Evolutionary conservation across 2,329 filamentous ascomycete genomes (phyloP).

Genomic region (Aspergillus novofumigatus): DNA sequence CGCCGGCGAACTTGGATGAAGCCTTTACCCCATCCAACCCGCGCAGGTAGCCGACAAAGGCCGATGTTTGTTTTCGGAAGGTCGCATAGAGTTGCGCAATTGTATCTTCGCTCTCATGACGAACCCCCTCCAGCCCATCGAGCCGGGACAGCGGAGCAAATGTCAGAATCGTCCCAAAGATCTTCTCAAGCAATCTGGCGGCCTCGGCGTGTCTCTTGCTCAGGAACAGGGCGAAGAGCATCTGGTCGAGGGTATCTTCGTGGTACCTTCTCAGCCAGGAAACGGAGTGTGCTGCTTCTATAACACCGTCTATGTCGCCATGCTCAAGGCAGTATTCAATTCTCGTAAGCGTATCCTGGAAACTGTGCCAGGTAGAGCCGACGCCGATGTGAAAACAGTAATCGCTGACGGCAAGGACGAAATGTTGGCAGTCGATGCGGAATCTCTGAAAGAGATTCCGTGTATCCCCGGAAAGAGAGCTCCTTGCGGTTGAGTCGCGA

Average conservation of each 20-base stretch:
- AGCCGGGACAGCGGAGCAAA: constrained; percentile 52
- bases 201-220: constrained; percentile 71
- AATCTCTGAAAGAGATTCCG: constrained; percentile 56
- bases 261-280: constrained; percentile 66
- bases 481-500: constrained; percentile 48
- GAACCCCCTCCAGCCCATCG: constrained; percentile 37
- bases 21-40: constrained; percentile 62
- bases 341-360: constrained; percentile 61
- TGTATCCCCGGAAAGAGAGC: constrained; percentile 29
- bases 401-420: constrained; percentile 66
- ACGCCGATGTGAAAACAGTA: constrained; percentile 82
- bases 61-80: constrained; percentile 67
- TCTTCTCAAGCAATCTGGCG: constrained; percentile 68
- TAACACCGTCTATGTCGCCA: constrained; percentile 43
- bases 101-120: constrained; percentile 37
- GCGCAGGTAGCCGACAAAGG: constrained; percentile 70
- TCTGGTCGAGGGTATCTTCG: constrained; percentile 67
- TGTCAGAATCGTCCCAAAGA: constrained; percentile 66
- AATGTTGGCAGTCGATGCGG: constrained; percentile 72
- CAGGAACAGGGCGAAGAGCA: constrained; percentile 69
- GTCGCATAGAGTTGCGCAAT: constrained; percentile 54
- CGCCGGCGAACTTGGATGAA: constrained; percentile 34
- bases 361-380: constrained; percentile 65
- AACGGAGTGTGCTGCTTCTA: constrained; percentile 56
- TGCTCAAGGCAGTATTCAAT: constrained; percentile 56